Evolutionary conservation across 75 land plant genomes (phyloP), one percentile per base, ranked within the genome.

Genomic region (Picea glauca): DNA sequence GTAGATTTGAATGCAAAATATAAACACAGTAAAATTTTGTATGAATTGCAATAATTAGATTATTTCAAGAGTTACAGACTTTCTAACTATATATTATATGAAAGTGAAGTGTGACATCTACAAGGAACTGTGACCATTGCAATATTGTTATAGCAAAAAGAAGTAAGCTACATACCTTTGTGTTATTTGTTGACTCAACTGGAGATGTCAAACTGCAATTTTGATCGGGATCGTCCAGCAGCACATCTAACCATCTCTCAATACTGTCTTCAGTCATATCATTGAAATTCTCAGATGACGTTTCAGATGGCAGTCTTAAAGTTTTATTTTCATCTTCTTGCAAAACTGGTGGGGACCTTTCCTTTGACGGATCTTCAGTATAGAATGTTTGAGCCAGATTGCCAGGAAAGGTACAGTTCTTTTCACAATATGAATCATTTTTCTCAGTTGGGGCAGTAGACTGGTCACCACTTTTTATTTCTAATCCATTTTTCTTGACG

Each of bases 401-500:
- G 26, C 26, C 56, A 43, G 56, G 74, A 6, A 46, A 43, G 56
- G 50, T 20, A n/a, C n/a, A 23, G 43, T 38, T 70, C 23, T 70
- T 43, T 43, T 56, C 43, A 13, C 23, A 43, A 9, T n/a, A n/a
- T 43, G 74, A 43, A 9, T 70, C 74, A 18, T 70, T 43, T 20
- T 70, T 70, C 74, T 70, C 74, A 70, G n/a, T 70, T 3, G 54
- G 26, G 40, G 50, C 13, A 70, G 20, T 21, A 70, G 13, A n/a
- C 50, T 70, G 40, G 11, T 80, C 87, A 33, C 78, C 86, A 56
- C 20, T 62, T 58, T 67, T 75, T 43, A 58, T 62, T 46, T 20
- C 78, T 43, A 74, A 20, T 2, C 61, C 88, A 75, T 72, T 58
- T 61, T 89, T 90, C 77, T 86, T 90, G 59, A 86, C 86, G 4